Percentiles rank a stretch among this genome's conserved stretches.
phyloP scores from a whole-genome alignment of 2,329 filamentous ascomycete genomes.

The Ophioceras dolichostomum region DNA sequence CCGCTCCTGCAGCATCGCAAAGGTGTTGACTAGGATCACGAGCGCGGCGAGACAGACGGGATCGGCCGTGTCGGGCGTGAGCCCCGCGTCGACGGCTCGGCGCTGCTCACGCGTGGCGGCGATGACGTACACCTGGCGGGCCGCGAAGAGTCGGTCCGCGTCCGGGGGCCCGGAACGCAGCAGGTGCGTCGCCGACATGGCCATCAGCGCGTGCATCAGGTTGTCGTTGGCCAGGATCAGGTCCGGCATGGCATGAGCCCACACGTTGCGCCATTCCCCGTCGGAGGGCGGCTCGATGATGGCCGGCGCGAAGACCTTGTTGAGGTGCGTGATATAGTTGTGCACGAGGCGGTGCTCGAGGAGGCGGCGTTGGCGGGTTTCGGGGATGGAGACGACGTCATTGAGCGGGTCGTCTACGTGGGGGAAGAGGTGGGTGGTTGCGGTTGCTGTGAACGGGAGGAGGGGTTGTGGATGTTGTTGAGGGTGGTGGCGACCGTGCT shows the following conservation, averaged over 20 bases:
- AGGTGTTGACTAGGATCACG: constrained; percentile 12
- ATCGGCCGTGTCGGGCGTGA: constrained; percentile 13
- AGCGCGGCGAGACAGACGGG: constrained; percentile 12
- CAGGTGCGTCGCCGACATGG: constrained; percentile 12
- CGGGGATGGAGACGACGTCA: constrained; percentile 8
- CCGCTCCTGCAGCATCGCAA: constrained; percentile 14
- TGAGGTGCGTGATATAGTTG: constrained; percentile 10
- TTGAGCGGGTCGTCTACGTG: constrained; percentile 1
- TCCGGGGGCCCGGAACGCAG: constrained; percentile 8
- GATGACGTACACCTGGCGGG: constrained; percentile 14
- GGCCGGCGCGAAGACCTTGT: constrained; percentile 7
- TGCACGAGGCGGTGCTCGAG: constrained; percentile 16
- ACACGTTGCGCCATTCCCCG: constrained; percentile 4
- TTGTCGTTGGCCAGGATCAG: constrained; percentile 13
- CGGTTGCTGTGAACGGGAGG: constrained; percentile 1
- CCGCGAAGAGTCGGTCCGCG: constrained; percentile 10
- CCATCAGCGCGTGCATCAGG: constrained; percentile 11
- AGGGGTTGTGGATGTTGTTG: constrained; percentile 1
- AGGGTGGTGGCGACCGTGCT: not conserved
- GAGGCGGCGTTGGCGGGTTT: constrained; percentile 11
- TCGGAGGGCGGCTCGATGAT: constrained; percentile 9
- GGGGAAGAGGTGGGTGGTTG: not conserved
- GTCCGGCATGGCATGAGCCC: constrained; percentile 8
- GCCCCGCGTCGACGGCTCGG: constrained; percentile 8
- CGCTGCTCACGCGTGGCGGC: constrained; percentile 14